Evolutionary conservation across 108 stramenopile genomes (phyloP), one percentile per base, ranked within the genome.

Genomic region (Cyclotella distinguenda): DNA sequence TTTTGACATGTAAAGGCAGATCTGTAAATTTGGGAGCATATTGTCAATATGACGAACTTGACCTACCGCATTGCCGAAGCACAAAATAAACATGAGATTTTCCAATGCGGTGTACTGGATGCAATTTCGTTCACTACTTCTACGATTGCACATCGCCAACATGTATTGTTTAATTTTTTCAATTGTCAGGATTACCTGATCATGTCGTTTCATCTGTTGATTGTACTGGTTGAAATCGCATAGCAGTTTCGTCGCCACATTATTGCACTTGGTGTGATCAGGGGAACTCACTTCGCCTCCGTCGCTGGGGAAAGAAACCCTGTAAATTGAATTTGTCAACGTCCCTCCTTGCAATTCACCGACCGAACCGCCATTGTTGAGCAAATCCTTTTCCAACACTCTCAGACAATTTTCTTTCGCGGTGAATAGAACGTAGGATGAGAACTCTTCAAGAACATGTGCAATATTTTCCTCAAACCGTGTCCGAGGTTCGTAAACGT

Each of bases 1-100:
- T 0, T n/a, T 18, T 11, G 83, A 83, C 82, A 87, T 84, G 45
- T 87, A 87, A 40, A 80, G 25, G 34, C 86, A 84, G 10, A 87
- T 66, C 54, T 84, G 84, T 0, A 82, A 4, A 62, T 87, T 87
- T 1, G 80, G 73, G 16, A 68, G 59, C 81, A 83, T 87, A 46
- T 81, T 70, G 56, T 87, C 86, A 53, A 84, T 87, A 25, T 87
- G 86, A 9, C 86, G 66, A 0, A 84, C 77, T 66, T 87, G 86
- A 6, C 86, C 86, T 43, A 35, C 12, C 9, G 77, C 70, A 2
- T 70, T 70, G 18, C 86, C 86, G 50, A 83, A 75, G 22, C 77
- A 58, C 12, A 87, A 39, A 54, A 87, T 83, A 32, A 80, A 79
- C 84, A 87, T 87, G 38, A 84, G 77, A 70, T 87, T 87, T 19